phyloP scores from a whole-genome alignment of 257 asterid species.

The Lycium barbarum region DNA sequence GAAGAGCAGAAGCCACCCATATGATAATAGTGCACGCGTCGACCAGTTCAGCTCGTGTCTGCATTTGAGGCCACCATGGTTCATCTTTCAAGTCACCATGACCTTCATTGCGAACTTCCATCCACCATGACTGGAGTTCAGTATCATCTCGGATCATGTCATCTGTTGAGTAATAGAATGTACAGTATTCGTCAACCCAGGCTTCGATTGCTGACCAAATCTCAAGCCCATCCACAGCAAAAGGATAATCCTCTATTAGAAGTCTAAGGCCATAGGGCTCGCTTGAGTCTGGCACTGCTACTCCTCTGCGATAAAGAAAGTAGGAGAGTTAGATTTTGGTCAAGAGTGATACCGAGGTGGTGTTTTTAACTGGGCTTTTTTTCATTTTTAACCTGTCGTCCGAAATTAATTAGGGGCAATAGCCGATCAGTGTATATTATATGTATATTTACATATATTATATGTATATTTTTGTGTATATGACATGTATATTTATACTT shows the following conservation, averaged over 20 bases:
- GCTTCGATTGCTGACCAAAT: slow-evolving; percentile 44
- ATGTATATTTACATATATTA: too few relatives aligned
- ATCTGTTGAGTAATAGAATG: slow-evolving; percentile 37
- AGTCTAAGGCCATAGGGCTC: slow-evolving; percentile 41
- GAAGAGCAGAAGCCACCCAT: slow-evolving; percentile 50
- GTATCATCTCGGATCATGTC: slow-evolving; percentile 37
- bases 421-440: too few relatives aligned
- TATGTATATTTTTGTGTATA: too few relatives aligned
- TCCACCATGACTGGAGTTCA: slow-evolving; percentile 50
- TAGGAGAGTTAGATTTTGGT: neutral
- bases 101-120: slow-evolving; percentile 39
- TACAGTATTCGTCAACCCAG: slow-evolving; percentile 43
- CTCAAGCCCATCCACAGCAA: slow-evolving; percentile 48
- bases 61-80: slow-evolving; percentile 49
- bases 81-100: slow-evolving; percentile 48
- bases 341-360: neutral
- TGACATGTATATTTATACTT: too few relatives aligned
- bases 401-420: too few relatives aligned
- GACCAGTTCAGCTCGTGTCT: slow-evolving; percentile 32
- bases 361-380: too few relatives aligned
- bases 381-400: too few relatives aligned
- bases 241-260: slow-evolving; percentile 45
- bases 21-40: slow-evolving; percentile 41
- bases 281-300: slow-evolving; percentile 42
- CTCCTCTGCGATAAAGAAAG: slow-evolving; percentile 39